Base-by-base conservation (phyloP, 371 early-diverging fungal genomes). In the Zopfochytrium polystomum region DNA sequence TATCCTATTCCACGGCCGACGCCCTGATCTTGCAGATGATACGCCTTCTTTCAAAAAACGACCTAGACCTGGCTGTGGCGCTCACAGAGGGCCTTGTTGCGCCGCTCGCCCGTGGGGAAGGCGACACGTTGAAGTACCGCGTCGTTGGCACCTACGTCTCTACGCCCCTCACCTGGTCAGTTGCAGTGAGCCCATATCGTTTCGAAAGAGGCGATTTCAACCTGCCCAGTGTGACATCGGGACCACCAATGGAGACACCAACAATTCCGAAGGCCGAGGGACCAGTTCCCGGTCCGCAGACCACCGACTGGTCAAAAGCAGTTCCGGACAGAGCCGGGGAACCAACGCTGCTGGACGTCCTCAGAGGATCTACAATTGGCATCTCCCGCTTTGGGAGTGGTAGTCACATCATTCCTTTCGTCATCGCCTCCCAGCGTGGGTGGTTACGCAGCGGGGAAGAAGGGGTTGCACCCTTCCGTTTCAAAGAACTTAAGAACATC, bases 31-130 rank as follows among this genome's bases (percentile, higher is more conserved):
- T 25, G 11, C 77, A 90, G 87, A 92, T 92, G 93, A 82, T 89
- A 46, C 66, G 77, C 34, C 82, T 83, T 58, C 79, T 92, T 29
- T 75, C 78, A 50, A 77, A 80, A n/a, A 85, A 82, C 43, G 77
- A 83, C 23, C 55, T 91, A 34, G 90, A 92, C 69, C 66, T 90
- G 23, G 89, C 90, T 26, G 85, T 90, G 56, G 90, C 90, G 13
- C 80, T 92, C 52, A 92, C 91, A 1, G 93, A 92, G 68, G 93
- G 91, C 0, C 77, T 91, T 15, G 82, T 89, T 46, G 88, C 90
- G 13, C 52, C 50, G 23, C 63, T 71, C 29, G 71, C 64, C 31
- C 50, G 61, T 31, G 81, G 82, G 55, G 78, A 56, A 75, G 59
- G 42, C 9, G 38, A 7, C 38, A 38, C 38, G 11, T 7, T 18